A percentile compares a stretch with the other conserved stretches of the same genome.
These are phyloP conservation scores for Salvia sclarea DNA, from an alignment of 305 asterid genomes.

Conservation along the genomic window DNA sequence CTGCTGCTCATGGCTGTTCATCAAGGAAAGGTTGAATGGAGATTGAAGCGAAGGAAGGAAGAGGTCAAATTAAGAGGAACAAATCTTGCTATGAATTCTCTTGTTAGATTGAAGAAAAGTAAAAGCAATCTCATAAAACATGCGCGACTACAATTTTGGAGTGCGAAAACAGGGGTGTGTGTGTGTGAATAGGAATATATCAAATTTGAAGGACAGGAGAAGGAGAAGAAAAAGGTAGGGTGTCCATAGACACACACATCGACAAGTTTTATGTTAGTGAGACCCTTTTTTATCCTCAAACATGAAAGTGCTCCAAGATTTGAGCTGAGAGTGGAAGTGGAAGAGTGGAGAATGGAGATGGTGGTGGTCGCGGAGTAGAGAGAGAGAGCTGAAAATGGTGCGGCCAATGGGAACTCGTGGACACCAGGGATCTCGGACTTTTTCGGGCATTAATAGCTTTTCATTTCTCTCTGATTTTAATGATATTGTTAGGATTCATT, in stretches of 20 bases:
- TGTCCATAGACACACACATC: constrained; percentile 7
- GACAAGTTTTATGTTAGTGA: constrained; percentile 28
- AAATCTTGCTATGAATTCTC: not conserved
- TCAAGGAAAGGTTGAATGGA: too few species aligned
- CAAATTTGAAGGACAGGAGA: constrained; percentile 12
- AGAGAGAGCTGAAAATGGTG: constrained; percentile 32
- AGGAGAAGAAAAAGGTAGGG: constrained; percentile 18
- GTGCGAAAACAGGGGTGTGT: not conserved
- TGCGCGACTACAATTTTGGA: not conserved
- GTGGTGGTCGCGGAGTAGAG: constrained; percentile 26
- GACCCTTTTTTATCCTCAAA: constrained; percentile 22
- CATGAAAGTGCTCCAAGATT: constrained; percentile 34
- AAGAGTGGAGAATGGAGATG: constrained; percentile 38
- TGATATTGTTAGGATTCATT: constrained; percentile 1
- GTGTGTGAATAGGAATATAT: not conserved
- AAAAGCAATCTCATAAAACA: not conserved
- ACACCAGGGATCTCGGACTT: constrained; percentile 43
- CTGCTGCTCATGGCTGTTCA: constrained; percentile 38
- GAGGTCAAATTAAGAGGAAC: too few species aligned
- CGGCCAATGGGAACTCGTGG: constrained; percentile 51
- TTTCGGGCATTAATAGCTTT: constrained; percentile 31
- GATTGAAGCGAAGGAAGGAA: not conserved
- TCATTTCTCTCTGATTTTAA: constrained; percentile 7
- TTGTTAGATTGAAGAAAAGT: not conserved
- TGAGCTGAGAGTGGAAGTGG: constrained; percentile 36